Base-by-base conservation (phyloP, 495 filamentous ascomycete genomes). In the Aspergillus coremiiformis region DNA sequence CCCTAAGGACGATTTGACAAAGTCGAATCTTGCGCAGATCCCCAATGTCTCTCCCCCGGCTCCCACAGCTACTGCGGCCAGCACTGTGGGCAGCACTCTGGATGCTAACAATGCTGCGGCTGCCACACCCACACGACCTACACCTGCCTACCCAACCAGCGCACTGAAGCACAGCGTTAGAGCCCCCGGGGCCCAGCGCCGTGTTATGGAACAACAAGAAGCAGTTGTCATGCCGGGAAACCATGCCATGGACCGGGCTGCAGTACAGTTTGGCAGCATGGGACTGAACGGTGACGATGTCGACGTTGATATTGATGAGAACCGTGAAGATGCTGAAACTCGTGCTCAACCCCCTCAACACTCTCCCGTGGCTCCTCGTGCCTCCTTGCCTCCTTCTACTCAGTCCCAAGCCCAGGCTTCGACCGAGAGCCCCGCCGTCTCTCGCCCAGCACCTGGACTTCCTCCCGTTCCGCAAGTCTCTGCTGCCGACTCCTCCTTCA, bases 171-270 rank as follows among this genome's bases (percentile, higher is more conserved):
- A 90, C 17, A 83, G 85, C 35, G 68, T 69, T 37, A 83, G 91
- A 39, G 83, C 84, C 23, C 78, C 89, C 26, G 87, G 84, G 58
- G 87, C 84, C 61, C 83, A 91, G 63, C 83, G 91, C 23, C 84
- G 88, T 55, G 78, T 95, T 37, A 77, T 94, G 59, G 90, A 96
- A 55, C 93, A 99, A 62, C 90, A 92, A 63, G 94, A 99, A 66
- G 89, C 91, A 15, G 93, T 99, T 30, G 87, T 96, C 45, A 97
- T 99, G 93, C 93, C 93, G 26, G 90, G 89, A n/a, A 96, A 96
- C 68, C 90, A 95, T 59, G 90, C 90, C 33, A 88, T 98, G 8
- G 90, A 96, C 64, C 84, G 89, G 47, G 80, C 91, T 44, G 85
- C 90, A n/a, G 89, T 99, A 37, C 94, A 97, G 64, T 99, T 99